Conservation (phyloP, 1,284 basidiomycete genomes). For the Stygiomarasmius scandens region DNA sequence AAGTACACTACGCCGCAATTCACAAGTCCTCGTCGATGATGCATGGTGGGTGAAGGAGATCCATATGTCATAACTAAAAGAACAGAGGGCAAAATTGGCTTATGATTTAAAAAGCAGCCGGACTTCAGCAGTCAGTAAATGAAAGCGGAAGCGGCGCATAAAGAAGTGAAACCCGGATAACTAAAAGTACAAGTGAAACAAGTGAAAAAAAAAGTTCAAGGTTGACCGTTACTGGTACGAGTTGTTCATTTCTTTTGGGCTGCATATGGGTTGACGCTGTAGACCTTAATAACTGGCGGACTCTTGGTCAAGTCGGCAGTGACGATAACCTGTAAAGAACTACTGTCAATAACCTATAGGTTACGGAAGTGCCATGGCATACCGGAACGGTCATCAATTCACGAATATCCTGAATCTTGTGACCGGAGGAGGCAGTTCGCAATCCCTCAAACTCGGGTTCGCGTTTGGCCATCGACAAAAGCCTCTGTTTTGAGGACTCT, state of each 20-base stretch:
- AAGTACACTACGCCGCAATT: slow-evolving; percentile 18
- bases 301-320: slow-evolving; percentile 93
- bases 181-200: slow-evolving; percentile 33
- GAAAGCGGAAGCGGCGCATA: slow-evolving; percentile 7
- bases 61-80: not conserved
- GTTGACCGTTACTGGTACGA: not conserved
- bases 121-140: slow-evolving; percentile 18
- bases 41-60: slow-evolving; percentile 3
- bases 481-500: slow-evolving; percentile 75
- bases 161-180: slow-evolving; percentile 9
- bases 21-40: slow-evolving; percentile 1
- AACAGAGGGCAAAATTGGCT: slow-evolving; percentile 10
- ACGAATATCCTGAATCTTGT: slow-evolving; percentile 91
- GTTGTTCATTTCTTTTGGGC: slow-evolving; percentile 42
- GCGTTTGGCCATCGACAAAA: slow-evolving; percentile 72
- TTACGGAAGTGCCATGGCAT: slow-evolving; percentile 33
- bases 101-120: slow-evolving; percentile 20
- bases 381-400: slow-evolving; percentile 91
- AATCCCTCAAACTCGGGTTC: slow-evolving; percentile 82
- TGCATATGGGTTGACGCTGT: slow-evolving; percentile 85
- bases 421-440: slow-evolving; percentile 69
- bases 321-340: slow-evolving; percentile 73
- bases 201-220: slow-evolving; percentile 3
- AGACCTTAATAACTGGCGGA: slow-evolving; percentile 92
- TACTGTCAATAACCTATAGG: not conserved